Evolutionary conservation across 2,329 filamentous ascomycete genomes (phyloP), one percentile per base, ranked within the genome.

Genomic region (Lecanicillium sp.): DNA sequence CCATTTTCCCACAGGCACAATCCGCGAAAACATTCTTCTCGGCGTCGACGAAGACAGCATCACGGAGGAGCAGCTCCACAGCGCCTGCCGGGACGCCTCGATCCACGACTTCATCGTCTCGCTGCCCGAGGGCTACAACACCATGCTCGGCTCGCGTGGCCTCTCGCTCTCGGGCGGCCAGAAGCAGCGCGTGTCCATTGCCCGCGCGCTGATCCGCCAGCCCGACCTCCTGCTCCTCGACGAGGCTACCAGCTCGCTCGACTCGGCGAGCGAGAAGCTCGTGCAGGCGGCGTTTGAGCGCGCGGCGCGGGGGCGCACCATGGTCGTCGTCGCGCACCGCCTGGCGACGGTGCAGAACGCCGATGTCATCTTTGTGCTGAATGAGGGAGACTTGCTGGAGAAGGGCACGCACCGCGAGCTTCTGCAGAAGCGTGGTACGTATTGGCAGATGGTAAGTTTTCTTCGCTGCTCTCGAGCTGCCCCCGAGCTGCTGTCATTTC

Each of bases 291-390:
- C 85, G 0, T 80, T 90, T 58, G 83, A 88, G 68, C 71, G 71
- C 35, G 81, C 79, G 0, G 74, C 73, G 3, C 71, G 73, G 53
- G 77, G 77, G 2, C 67, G 77, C 7, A 82, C 87, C 2, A 87
- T 86, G 52, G 71, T 93, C 3, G 85, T 86, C 3, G 86, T 93
- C 10, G 87, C 87, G 1, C 87, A 91, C 62, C 73, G 87, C 12
- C 70, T 91, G 41, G 83, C 83, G 0, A 91, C 85, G 11, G 81
- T 90, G 17, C 86, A 87, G 62, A 84, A 90, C 55, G 85, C 86
- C 1, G 83, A 91, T 61, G 69, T 83, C n/a, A 90, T 90, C 35
- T 88, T 87, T 56, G 86, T 91, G 0, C 78, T 93, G 40, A 84
- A 85, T 10, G 75, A 82, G 51, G 66, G 83, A 20, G 75, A 70